Evolutionary conservation across 768 basidiomycete genomes (phyloP).

Genomic region (Boletus rubropictus): DNA sequence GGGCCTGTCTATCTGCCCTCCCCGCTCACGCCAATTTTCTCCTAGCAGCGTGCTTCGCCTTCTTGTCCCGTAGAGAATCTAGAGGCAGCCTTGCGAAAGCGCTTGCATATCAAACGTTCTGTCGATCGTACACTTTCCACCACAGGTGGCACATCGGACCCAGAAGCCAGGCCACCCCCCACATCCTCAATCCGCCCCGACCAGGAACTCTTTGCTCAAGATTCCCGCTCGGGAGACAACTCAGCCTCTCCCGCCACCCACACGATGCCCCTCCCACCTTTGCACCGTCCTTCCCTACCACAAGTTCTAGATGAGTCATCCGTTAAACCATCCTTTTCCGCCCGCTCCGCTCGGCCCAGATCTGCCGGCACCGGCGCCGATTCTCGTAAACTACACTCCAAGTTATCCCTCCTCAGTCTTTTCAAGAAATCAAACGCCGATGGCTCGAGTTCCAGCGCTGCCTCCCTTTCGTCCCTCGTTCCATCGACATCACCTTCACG

Average conservation of each 20-base stretch:
- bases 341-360: conserved; percentile 51
- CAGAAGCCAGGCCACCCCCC: conserved; percentile 21
- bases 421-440: conserved; percentile 57
- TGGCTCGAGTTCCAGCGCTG: conserved; percentile 32
- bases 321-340: conserved; percentile 26
- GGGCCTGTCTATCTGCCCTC: neutral
- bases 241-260: conserved; percentile 1
- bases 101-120: conserved; percentile 70
- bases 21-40: conserved; percentile 17
- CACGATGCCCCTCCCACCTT: conserved; percentile 25
- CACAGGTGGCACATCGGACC: conserved; percentile 35
- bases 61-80: conserved; percentile 28
- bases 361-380: conserved; percentile 70
- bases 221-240: conserved; percentile 3
- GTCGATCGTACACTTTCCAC: conserved; percentile 61
- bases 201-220: conserved; percentile 6
- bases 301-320: conserved; percentile 39
- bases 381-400: conserved; percentile 53
- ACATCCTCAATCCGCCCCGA: conserved; percentile 11
- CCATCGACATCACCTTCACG: conserved; percentile 25
- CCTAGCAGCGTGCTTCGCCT: conserved; percentile 17
- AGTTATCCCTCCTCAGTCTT: conserved; percentile 67
- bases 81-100: conserved; percentile 34
- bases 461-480: conserved; percentile 25
- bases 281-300: conserved; percentile 68